phyloP scores from a whole-genome alignment of 305 asterid species.

The Caryopteris hybrid region DNA sequence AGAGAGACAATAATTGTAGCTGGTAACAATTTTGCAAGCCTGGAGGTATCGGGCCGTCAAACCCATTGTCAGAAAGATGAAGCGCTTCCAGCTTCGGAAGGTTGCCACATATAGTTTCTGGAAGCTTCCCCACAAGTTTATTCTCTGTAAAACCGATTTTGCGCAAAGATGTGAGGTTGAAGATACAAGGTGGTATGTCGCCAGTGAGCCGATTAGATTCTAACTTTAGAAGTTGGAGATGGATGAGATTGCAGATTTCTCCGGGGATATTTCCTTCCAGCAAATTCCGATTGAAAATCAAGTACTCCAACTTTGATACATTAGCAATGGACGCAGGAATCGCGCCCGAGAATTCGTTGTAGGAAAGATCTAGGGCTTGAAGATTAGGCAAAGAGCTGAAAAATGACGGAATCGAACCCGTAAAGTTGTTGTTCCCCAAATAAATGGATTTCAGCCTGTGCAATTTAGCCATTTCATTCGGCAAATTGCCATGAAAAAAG shows the following conservation, averaged over 20 bases:
- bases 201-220: background rate
- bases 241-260: background rate
- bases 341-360: background rate
- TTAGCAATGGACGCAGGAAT: background rate
- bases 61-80: too few species aligned
- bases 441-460: background rate
- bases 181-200: background rate
- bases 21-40: too few species aligned
- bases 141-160: too few species aligned
- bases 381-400: slow-evolving; percentile 7
- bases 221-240: background rate
- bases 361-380: background rate
- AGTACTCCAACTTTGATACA: background rate
- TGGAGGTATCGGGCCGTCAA: too few species aligned
- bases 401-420: background rate
- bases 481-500: background rate
- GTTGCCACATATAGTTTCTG: too few species aligned
- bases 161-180: too few species aligned
- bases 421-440: background rate
- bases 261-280: background rate
- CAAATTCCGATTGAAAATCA: background rate
- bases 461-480: background rate
- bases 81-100: too few species aligned
- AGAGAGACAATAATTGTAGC: too few species aligned
- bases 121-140: background rate